Conservation (phyloP, 306 rosid species). For the Adenanthera pavonina region DNA sequence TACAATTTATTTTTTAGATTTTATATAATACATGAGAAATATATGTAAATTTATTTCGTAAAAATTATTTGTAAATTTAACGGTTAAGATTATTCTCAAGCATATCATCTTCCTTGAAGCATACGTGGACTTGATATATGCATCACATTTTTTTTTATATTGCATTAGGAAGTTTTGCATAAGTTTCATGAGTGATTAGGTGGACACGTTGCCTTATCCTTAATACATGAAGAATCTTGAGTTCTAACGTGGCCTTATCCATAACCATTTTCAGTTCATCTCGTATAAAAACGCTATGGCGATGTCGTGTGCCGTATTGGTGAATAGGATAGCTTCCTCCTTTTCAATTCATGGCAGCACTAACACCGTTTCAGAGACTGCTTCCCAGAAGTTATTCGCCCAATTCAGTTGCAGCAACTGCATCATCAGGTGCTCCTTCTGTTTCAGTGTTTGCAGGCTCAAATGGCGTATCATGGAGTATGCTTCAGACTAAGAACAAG, state of each 20-base stretch:
- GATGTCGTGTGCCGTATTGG: not conserved
- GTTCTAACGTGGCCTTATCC: slow-evolving; percentile 76
- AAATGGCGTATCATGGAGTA: slow-evolving; percentile 31
- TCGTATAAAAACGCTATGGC: not conserved
- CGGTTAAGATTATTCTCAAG: too few species aligned
- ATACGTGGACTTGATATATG: too few species aligned
- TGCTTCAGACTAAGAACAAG: slow-evolving; percentile 30
- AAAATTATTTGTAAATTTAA: too few species aligned
- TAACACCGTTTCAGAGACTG: slow-evolving; percentile 43
- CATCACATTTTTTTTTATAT: too few species aligned
- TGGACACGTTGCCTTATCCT: slow-evolving; percentile 63
- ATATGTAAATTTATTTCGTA: too few species aligned
- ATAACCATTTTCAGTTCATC: not conserved
- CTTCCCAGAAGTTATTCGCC: slow-evolving; percentile 45
- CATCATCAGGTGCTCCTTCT: not conserved
- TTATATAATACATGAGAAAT: too few species aligned
- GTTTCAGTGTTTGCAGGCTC: slow-evolving; percentile 30
- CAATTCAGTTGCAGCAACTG: not conserved
- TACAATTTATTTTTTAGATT: too few species aligned
- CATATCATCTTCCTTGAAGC: too few species aligned
- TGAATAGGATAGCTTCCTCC: not conserved
- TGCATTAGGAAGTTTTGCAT: not conserved
- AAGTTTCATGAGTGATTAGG: not conserved
- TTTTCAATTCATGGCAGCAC: slow-evolving; percentile 54
- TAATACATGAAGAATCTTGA: slow-evolving; percentile 35